Percentiles rank a stretch among this genome's conserved stretches.
These are phyloP conservation scores for Coemansia sp. DNA, from an alignment of 192 early-diverging fungal species.

Conservation along the genomic window DNA sequence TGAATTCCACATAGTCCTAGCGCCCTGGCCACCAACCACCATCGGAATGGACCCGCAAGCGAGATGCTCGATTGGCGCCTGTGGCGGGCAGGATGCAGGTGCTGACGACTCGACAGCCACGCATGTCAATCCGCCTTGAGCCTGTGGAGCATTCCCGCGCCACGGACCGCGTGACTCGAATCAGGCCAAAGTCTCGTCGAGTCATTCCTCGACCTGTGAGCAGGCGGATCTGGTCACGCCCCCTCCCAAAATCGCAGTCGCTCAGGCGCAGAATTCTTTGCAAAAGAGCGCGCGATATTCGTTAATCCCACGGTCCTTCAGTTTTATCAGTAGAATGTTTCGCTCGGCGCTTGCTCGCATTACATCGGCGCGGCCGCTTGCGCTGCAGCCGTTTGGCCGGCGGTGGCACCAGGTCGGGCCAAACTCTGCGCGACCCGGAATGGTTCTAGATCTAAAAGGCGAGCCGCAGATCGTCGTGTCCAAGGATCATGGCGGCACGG, in stretches of 20 bases:
- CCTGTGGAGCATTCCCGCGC: no score
- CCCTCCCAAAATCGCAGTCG: not conserved
- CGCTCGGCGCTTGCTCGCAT: not conserved
- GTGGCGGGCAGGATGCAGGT: not conserved
- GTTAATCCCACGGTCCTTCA: not conserved
- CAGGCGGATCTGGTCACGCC: not conserved
- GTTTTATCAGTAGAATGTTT: not conserved
- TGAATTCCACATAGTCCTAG: no score
- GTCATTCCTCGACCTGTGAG: no score
- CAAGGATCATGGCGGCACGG: constrained; percentile 64
- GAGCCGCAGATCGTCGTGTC: constrained; percentile 63
- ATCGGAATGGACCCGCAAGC: no score
- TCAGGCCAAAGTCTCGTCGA: not conserved
- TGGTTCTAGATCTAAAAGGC: constrained; percentile 65
- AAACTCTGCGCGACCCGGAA: constrained; percentile 56
- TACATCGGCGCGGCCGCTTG: not conserved
- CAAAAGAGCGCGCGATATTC: not conserved
- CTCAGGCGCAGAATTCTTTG: not conserved
- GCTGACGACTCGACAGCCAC: not conserved
- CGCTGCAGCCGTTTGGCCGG: not conserved
- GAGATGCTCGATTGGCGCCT: no score
- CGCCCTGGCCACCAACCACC: no score
- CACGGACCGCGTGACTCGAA: not conserved
- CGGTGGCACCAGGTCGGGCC: constrained; percentile 40
- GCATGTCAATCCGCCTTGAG: no score